Conservation (phyloP, 2,329 filamentous ascomycete species). For the Cordyceps cateniannulata region DNA sequence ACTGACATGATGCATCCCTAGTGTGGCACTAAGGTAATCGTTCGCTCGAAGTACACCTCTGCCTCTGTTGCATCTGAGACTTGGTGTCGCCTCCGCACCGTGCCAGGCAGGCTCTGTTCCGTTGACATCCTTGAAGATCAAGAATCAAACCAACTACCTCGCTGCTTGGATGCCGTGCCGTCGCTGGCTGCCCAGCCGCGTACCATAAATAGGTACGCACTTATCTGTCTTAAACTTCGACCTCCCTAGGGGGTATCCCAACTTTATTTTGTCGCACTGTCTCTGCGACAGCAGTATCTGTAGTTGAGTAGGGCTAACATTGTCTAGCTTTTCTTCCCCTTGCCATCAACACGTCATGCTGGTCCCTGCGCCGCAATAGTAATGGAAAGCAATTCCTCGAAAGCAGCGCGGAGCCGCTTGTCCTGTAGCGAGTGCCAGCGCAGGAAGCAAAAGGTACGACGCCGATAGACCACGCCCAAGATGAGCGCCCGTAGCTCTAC, state of each 20-base stretch:
- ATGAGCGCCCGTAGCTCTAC: neutral
- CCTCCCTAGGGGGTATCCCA: neutral
- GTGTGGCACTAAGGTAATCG: neutral
- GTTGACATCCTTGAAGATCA: neutral
- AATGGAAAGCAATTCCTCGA: slow-evolving; percentile 4
- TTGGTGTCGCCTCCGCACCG: neutral
- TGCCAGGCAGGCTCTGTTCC: neutral
- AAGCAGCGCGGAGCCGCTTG: slow-evolving; percentile 16
- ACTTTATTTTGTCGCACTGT: slow-evolving; percentile 3
- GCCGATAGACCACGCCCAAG: too few species aligned
- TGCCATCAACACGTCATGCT: neutral
- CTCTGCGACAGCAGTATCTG: neutral
- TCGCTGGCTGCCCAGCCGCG: neutral
- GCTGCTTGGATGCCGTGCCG: neutral
- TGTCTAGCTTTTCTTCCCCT: neutral
- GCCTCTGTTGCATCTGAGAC: neutral
- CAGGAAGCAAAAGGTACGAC: slow-evolving; percentile 33
- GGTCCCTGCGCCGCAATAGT: neutral
- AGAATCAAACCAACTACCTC: neutral
- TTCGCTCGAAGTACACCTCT: neutral
- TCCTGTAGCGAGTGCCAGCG: slow-evolving; percentile 39
- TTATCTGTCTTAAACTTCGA: neutral
- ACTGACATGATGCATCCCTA: neutral
- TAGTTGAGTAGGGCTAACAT: neutral
- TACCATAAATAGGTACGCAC: neutral